Base-by-base conservation (phyloP, 345 rosid genomes). In the Mangifera indica region DNA sequence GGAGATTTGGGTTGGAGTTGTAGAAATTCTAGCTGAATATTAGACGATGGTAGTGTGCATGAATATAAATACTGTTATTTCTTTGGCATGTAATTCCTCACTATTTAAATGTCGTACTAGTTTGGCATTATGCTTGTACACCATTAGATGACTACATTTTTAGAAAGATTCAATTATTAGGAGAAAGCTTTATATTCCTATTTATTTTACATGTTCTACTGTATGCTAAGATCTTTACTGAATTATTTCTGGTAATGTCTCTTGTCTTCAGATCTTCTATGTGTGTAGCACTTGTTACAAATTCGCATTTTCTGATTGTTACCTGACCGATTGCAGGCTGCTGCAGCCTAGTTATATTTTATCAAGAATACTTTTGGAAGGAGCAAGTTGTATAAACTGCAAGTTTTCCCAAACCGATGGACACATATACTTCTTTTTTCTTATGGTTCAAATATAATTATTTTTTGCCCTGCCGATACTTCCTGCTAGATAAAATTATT, bases 241-340 rank as follows among this genome's bases (percentile, higher is more conserved):
- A 69, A 56, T 17, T 25, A 10, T 57, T 44, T 44, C 24, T 49
- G 21, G 1, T 44, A 54, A 42, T 2, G 9, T 44, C 2, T 32
- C 10, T 32, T 9, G 11, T 37, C 53, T 46, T 18, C 44, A 24
- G 44, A 45, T 45, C 18, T 24, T 52, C 17, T 46, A n/a, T 70
- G 4, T 12, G 15, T 20, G 0, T 59, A 21, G 45, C 29, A 44
- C 13, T 59, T 40, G 25, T 70, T 70, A 59, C 37, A 20, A 21
- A 21, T 15, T 45, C 55, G 44, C 52, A 51, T 40, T 72, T 40
- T 62, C 58, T 72, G 42, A 53, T 63, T 53, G 10, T 53, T 9
- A 54, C 25, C 53, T 11, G 10, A 63, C 7, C 9, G 11, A 21
- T 65, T 72, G 63, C 62, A 63, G 69, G 40, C 63, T 40, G 22